Conservation (phyloP, 2,329 filamentous ascomycete species). For the Pseudogymnoascus sp. region DNA sequence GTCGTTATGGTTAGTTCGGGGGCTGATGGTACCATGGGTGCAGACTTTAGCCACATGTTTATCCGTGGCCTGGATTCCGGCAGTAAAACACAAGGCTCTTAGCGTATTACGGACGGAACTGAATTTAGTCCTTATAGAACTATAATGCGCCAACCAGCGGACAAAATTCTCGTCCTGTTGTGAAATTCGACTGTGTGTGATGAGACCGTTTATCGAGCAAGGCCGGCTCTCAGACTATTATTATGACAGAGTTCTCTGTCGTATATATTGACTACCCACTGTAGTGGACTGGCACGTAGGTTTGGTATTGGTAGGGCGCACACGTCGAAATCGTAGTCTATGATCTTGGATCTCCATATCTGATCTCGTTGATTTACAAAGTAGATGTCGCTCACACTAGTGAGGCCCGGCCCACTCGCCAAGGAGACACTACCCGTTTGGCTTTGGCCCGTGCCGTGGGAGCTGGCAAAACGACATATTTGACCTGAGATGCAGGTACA, state of each 20-base stretch:
- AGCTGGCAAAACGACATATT: no score
- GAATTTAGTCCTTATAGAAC: not conserved
- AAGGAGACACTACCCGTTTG: not conserved
- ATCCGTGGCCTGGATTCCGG: not conserved
- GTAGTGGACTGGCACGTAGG: no score
- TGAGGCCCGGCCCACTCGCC: not conserved
- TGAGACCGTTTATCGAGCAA: not conserved
- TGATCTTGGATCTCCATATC: not conserved
- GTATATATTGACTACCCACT: not conserved
- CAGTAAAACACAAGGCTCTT: not conserved
- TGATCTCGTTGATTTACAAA: not conserved
- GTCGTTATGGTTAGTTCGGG: not conserved
- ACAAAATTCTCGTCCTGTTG: not conserved
- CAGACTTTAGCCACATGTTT: not conserved
- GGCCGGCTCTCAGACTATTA: not conserved
- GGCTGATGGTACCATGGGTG: not conserved
- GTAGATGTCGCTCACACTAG: not conserved
- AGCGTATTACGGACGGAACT: no score
- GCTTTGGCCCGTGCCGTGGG: no score
- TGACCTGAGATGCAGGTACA: not conserved
- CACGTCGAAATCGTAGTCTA: not conserved
- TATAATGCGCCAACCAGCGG: not conserved
- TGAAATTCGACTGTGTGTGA: not conserved
- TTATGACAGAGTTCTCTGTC: not conserved
- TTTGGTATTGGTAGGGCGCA: not conserved